Conservation (phyloP, 768 basidiomycete species). For the Mycena indigotica region DNA sequence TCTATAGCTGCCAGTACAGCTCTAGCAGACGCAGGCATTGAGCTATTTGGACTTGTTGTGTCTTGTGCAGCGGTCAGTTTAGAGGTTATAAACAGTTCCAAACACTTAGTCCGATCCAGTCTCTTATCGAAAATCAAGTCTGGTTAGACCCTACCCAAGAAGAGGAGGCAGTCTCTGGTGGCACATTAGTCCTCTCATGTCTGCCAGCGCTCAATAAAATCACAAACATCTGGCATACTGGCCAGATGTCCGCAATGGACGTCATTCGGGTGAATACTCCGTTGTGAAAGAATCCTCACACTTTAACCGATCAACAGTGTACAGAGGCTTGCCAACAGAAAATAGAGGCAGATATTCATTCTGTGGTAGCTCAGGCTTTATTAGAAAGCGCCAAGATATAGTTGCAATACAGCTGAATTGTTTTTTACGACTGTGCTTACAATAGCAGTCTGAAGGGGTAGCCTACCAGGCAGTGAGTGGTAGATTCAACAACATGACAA, state of each 20-base stretch:
- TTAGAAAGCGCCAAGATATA: constrained; percentile 39
- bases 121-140: constrained; percentile 55
- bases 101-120: constrained; percentile 40
- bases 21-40: constrained; percentile 90
- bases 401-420: constrained; percentile 63
- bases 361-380: constrained; percentile 72
- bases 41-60: constrained; percentile 84
- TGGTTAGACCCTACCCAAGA: constrained; percentile 82
- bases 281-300: not conserved
- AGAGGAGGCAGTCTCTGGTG: constrained; percentile 60
- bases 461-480: constrained; percentile 41
- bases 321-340: constrained; percentile 69
- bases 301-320: constrained; percentile 47
- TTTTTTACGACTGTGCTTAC: constrained; percentile 55
- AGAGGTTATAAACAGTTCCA: not conserved
- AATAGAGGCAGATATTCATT: constrained; percentile 70
- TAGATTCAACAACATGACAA: not conserved
- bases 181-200: constrained; percentile 76
- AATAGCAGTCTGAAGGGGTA: constrained; percentile 83
- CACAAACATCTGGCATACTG: constrained; percentile 87
- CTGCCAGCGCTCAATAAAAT: constrained; percentile 86
- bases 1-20: constrained; percentile 88
- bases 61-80: constrained; percentile 76
- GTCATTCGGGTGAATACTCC: constrained; percentile 53
- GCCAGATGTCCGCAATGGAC: constrained; percentile 58